These are phyloP conservation scores for Calycina herbarum DNA, from an alignment of 2,329 filamentous ascomycete species.

Conservation along the genomic window DNA sequence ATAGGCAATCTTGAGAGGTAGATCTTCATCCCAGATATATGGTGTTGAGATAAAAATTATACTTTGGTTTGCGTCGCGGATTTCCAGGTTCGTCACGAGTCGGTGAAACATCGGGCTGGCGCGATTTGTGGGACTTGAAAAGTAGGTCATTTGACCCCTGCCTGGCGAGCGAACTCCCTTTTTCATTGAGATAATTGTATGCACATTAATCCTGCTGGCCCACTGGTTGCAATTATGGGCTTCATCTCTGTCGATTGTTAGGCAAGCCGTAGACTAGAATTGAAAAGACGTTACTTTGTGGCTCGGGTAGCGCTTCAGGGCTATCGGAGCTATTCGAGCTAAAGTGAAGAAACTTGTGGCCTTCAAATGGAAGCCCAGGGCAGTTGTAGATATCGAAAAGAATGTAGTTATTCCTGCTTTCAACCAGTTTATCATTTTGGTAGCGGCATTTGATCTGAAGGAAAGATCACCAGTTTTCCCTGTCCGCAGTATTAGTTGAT, in stretches of 20 bases:
- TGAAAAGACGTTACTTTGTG: too few relatives aligned
- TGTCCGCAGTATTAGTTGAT: background rate
- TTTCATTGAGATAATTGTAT: too few relatives aligned
- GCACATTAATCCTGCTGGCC: too few relatives aligned
- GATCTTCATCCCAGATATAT: background rate
- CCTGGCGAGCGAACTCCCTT: too few relatives aligned
- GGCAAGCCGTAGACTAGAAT: too few relatives aligned
- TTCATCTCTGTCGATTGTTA: too few relatives aligned
- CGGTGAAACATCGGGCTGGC: too few relatives aligned
- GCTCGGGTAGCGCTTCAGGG: too few relatives aligned
- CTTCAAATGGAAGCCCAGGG: background rate
- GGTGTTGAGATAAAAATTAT: background rate
- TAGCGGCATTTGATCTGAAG: background rate
- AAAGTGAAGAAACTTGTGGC: background rate
- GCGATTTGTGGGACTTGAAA: too few relatives aligned
- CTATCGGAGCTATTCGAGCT: background rate
- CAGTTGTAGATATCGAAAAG: background rate
- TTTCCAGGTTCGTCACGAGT: too few relatives aligned
- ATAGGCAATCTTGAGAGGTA: background rate
- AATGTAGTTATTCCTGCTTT: background rate
- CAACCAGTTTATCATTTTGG: background rate
- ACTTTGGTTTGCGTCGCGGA: background rate
- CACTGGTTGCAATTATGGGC: too few relatives aligned
- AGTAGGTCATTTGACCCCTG: too few relatives aligned
- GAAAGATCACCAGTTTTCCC: background rate